Percentiles rank a stretch among this genome's conserved stretches.
Evolutionary conservation across 768 basidiomycete genomes (phyloP).

Genomic region (Trametes villosa): DNA sequence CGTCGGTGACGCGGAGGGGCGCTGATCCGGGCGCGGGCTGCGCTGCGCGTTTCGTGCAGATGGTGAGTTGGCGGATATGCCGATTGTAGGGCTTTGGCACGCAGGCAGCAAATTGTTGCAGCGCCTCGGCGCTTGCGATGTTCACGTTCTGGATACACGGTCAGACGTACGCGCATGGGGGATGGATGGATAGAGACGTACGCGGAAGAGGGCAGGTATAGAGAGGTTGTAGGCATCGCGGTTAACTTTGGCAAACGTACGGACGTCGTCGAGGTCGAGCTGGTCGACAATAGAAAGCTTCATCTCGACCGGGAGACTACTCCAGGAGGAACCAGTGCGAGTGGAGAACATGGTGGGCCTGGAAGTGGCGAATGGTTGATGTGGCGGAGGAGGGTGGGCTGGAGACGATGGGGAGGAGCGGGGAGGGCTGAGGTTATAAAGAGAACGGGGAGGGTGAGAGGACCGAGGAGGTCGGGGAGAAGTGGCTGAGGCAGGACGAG

Average conservation of each 20-base stretch:
- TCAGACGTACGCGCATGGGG: background rate
- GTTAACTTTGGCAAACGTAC: constrained; percentile 53
- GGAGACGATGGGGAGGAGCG: constrained; percentile 13
- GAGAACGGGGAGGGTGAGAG: background rate
- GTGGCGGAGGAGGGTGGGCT: constrained; percentile 1
- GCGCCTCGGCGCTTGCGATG: constrained; percentile 49
- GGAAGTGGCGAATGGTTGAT: background rate
- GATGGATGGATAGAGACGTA: constrained; percentile 34
- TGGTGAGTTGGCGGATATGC: constrained; percentile 54
- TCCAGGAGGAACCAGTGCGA: constrained; percentile 43
- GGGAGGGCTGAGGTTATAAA: background rate
- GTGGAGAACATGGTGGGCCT: constrained; percentile 20
- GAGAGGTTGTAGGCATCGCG: constrained; percentile 55
- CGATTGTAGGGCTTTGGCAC: constrained; percentile 60
- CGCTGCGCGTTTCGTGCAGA: constrained; percentile 44
- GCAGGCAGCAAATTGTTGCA: constrained; percentile 54
- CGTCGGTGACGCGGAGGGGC: constrained; percentile 43
- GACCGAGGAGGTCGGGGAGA: constrained; percentile 25
- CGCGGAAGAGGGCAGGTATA: constrained; percentile 63
- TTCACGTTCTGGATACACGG: constrained; percentile 47
- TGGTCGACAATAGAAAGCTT: constrained; percentile 58
- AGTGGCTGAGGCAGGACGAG: constrained; percentile 3
- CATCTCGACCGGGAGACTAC: constrained; percentile 66
- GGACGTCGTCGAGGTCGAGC: constrained; percentile 50
- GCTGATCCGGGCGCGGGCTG: constrained; percentile 20